A percentile compares a stretch with the other conserved stretches of the same genome.
These are phyloP conservation scores for Phytophthora niederhauseri DNA, from an alignment of 352 stramenopile species.

Conservation along the genomic window DNA sequence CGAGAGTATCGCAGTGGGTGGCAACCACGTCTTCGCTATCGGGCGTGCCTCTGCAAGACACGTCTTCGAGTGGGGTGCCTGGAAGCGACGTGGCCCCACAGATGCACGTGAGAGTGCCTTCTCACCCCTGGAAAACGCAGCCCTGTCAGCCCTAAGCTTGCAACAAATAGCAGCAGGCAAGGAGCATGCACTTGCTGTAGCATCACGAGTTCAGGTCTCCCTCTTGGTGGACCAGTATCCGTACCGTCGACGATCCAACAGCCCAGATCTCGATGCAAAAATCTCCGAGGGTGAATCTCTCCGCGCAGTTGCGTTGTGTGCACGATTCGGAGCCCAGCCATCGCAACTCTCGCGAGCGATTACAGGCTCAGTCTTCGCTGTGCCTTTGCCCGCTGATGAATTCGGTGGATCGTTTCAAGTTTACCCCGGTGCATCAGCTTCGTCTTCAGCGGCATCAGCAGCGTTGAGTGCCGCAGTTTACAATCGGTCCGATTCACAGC, in stretches of 20 bases:
- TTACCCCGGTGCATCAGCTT: neutral
- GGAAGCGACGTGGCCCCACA: constrained; percentile 47
- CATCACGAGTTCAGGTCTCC: constrained; percentile 52
- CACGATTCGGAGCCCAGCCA: constrained; percentile 57
- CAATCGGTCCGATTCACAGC: constrained; percentile 52
- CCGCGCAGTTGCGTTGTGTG: constrained; percentile 50
- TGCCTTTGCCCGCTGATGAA: constrained; percentile 18
- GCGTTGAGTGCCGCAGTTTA: constrained; percentile 45
- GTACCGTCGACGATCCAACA: constrained; percentile 24
- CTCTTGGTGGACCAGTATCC: constrained; percentile 46
- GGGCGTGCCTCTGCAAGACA: constrained; percentile 30
- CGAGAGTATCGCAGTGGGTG: constrained; percentile 53
- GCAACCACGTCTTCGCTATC: constrained; percentile 78
- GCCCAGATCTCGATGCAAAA: constrained; percentile 9
- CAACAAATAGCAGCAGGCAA: constrained; percentile 58
- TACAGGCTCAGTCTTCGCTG: constrained; percentile 39
- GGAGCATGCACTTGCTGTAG: constrained; percentile 66
- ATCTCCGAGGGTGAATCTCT: constrained; percentile 30
- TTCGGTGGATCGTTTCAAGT: constrained; percentile 9
- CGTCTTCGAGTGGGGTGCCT: constrained; percentile 78
- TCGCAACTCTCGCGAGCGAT: constrained; percentile 47
- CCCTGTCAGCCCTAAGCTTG: constrained; percentile 52
- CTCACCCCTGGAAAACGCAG: constrained; percentile 46
- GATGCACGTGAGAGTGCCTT: constrained; percentile 66
- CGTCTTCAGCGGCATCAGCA: constrained; percentile 21